Evolutionary conservation across 192 early-diverging fungal species (phyloP).

Genomic region (Backusella parvicylindrica): DNA sequence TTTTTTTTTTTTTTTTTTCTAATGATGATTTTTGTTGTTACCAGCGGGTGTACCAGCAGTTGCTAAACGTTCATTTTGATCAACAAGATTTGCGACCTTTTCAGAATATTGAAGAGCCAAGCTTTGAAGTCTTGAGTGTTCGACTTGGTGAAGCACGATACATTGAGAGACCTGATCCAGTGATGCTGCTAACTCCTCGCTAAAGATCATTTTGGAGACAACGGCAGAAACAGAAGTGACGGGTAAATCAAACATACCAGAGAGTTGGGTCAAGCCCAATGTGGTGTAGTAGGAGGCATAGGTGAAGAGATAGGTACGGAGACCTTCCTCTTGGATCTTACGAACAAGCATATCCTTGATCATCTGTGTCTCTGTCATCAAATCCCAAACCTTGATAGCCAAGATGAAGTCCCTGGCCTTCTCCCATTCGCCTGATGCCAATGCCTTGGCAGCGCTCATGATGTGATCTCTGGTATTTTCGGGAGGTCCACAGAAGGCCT

Average conservation of each 20-base stretch:
- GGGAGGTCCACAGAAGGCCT: conserved; percentile 94
- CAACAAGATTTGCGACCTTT: conserved; percentile 83
- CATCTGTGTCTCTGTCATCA: conserved; percentile 75
- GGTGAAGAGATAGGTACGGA: conserved; percentile 95
- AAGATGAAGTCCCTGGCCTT: conserved; percentile 77
- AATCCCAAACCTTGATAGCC: conserved; percentile 95
- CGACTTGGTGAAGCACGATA: conserved; percentile 80
- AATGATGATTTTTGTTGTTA: conserved; percentile 7
- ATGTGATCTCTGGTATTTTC: conserved; percentile 99
- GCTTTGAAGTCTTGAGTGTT: conserved; percentile 74
- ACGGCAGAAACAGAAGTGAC: conserved; percentile 62
- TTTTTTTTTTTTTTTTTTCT: background rate
- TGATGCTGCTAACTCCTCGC: conserved; percentile 85
- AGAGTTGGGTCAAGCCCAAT: conserved; percentile 77
- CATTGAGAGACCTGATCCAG: conserved; percentile 81
- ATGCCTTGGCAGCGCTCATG: conserved; percentile 92
- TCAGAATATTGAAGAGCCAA: conserved; percentile 83
- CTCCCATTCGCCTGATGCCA: conserved; percentile 93
- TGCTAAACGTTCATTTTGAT: conserved; percentile 84
- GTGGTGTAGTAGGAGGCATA: conserved; percentile 90
- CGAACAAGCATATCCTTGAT: conserved; percentile 88
- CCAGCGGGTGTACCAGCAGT: background rate
- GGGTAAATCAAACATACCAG: conserved; percentile 85
- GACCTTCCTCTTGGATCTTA: conserved; percentile 94
- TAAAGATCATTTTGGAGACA: conserved; percentile 92